Evolutionary conservation across 2,329 filamentous ascomycete species (phyloP), one percentile per base, ranked within the genome.

Genomic region (Pseudopithomyces chartarum): DNA sequence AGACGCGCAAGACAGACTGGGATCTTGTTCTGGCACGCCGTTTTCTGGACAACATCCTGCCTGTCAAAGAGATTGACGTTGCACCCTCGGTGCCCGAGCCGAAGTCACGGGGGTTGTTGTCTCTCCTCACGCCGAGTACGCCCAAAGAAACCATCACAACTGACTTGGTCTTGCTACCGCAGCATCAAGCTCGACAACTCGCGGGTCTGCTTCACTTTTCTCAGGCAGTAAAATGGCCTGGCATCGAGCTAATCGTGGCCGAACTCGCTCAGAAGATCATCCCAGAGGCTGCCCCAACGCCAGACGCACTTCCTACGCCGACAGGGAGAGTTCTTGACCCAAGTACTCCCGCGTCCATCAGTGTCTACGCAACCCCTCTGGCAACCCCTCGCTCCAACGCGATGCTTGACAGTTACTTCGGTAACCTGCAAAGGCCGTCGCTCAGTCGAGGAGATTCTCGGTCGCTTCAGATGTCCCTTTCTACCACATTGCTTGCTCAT

Each of bases 1-100:
- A 80, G 54, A 80, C 77, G n/a, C 72, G 75, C 5, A 85, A 86
- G 62, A 74, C 82, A 4, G 79, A 84, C 51, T 86, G 84, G 84
- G 83, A 85, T 67, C 68, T 86, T 22, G 75, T 86, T 2, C 74
- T 83, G 17, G 81, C 81, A 6, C 78, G 81, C 20, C 76, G 81
- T 2, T 84, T 85, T 49, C 69, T 85, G 32, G 79, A 84, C 42
- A 84, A 80, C 48, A 71, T 85, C n/a, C 66, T 74, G 17, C 75
- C 82, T 15, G 63, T 73, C 29, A 70, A 68, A 42, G 63, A 64
- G 44, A 59, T 57, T 7, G 63, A 70, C 17, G 50, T 52, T 7
- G 60, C 61, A 17, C 46, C 54, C 15, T 52, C 53, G 3, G 55
- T 59, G 2, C 60, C 63, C 7, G 59, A 59, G 17, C 60, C 67